Percentiles rank a stretch among this genome's conserved stretches.
Conservation (phyloP, 129 eudicot species). For the Helianthus annuus region HanXRQr2.0-SUNRISE NC_035449.2:131573885-131574384, state of each 20-base stretch:
- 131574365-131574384: constrained; percentile 3
- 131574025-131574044: not conserved
- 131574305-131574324: too few species aligned
- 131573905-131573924: constrained; percentile 63
- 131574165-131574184: too few species aligned
- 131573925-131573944: constrained; percentile 89
- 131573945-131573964: constrained; percentile 18
- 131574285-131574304: too few species aligned
- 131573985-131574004: not conserved
- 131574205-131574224: too few species aligned
- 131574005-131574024: not conserved
- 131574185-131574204: too few species aligned
- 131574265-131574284: too few species aligned
- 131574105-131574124: not conserved
- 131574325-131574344: too few species aligned
- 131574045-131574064: not conserved
- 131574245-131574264: too few species aligned
- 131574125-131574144: not conserved
- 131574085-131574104: not conserved
- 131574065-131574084: not conserved
- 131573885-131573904: too few species aligned
- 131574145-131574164: too few species aligned
- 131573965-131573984: constrained; percentile 8
- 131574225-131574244: too few species aligned
- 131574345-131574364: not conserved